A percentile compares a stretch with the other conserved stretches of the same genome.
These are phyloP conservation scores for Pythium biforme DNA, from an alignment of 352 stramenopile species.

Conservation along the genomic window DNA sequence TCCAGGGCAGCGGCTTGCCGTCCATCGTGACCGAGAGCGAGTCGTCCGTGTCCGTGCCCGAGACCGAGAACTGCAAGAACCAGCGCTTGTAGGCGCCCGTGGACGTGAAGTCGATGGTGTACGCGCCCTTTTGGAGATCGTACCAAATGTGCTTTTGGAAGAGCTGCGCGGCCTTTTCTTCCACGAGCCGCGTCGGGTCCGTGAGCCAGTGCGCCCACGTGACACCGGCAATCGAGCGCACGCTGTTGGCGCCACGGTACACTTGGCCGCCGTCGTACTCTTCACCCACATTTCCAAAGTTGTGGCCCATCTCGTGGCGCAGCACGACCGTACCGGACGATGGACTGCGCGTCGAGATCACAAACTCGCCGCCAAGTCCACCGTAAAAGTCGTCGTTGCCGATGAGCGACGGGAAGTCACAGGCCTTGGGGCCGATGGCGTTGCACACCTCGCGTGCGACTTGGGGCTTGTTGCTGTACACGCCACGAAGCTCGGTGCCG, in stretches of 20 bases:
- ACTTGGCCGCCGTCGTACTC: conserved; percentile 42
- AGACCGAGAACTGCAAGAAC: conserved; percentile 31
- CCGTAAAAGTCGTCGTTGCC: conserved; percentile 41
- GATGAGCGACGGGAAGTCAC: conserved; percentile 38
- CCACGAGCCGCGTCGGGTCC: conserved; percentile 19
- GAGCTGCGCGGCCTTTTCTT: conserved; percentile 30
- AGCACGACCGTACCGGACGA: conserved; percentile 35
- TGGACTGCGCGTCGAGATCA: conserved; percentile 33
- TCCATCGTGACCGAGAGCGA: conserved; percentile 32
- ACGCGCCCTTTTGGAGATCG: conserved; percentile 31
- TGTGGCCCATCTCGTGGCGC: conserved; percentile 42
- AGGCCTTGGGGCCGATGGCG: conserved; percentile 15
- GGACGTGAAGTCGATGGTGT: conserved; percentile 35
- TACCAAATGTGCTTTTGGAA: conserved; percentile 41
- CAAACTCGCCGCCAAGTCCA: conserved; percentile 38
- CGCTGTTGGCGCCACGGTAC: conserved; percentile 39
- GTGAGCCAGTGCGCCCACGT: conserved; percentile 39
- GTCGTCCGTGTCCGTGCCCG: conserved; percentile 30
- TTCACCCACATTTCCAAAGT: conserved; percentile 41
- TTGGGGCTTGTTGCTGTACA: conserved; percentile 24
- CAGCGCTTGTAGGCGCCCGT: conserved; percentile 33
- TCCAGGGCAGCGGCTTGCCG: conserved; percentile 26
- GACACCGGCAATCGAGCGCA: conserved; percentile 1
- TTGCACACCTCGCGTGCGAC: conserved; percentile 21
- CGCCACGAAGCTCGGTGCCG: conserved; percentile 16